Evolutionary conservation across 768 basidiomycete species (phyloP).

Genomic region (Suillus placidus): DNA sequence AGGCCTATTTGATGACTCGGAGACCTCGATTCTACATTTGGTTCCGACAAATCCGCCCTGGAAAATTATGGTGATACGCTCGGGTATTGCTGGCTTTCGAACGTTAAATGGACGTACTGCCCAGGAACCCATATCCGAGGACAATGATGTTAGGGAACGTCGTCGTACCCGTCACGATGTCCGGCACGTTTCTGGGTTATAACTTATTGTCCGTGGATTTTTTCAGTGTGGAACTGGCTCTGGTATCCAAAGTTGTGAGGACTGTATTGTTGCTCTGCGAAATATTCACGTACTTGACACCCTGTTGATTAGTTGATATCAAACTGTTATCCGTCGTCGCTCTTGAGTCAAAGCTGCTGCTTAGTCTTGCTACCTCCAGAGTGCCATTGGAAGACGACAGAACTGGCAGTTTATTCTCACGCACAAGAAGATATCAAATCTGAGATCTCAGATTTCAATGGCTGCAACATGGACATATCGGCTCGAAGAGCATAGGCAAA

Average conservation of each 20-base stretch:
- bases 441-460: background rate
- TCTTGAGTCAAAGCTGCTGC: background rate
- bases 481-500: too few relatives aligned
- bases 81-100: conserved; percentile 55
- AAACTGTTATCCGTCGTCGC: conserved; percentile 22
- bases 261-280: conserved; percentile 34
- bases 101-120: conserved; percentile 71
- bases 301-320: conserved; percentile 7
- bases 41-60: conserved; percentile 87
- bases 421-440: background rate
- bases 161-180: conserved; percentile 70
- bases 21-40: conserved; percentile 53
- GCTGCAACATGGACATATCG: background rate
- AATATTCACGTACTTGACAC: conserved; percentile 29
- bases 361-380: background rate
- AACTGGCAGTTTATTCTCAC: background rate
- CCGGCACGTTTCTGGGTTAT: conserved; percentile 75
- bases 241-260: conserved; percentile 29
- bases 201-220: conserved; percentile 65
- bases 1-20: conserved; percentile 31
- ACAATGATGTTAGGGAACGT: conserved; percentile 4
- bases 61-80: conserved; percentile 64
- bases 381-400: too few relatives aligned
- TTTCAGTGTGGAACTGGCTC: conserved; percentile 80
- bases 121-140: conserved; percentile 42